phyloP scores from a whole-genome alignment of 2,329 filamentous ascomycete genomes.

The Ophiostoma quercus region DNA sequence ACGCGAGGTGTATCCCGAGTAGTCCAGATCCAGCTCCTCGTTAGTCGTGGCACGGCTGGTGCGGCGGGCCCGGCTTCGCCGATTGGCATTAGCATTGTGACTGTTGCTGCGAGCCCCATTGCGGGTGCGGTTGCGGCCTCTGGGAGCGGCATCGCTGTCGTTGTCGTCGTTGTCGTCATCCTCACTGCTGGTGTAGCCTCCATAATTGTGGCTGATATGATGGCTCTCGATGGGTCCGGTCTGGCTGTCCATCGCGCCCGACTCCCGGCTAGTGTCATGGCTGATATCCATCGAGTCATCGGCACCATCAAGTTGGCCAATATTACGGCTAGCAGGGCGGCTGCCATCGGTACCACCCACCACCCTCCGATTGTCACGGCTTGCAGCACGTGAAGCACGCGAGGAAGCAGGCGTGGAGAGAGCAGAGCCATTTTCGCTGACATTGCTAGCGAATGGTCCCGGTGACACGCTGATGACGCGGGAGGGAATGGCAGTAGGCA shows the following conservation, averaged over 20 bases:
- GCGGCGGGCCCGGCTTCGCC: neutral
- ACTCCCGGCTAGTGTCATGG: neutral
- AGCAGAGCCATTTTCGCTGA: neutral
- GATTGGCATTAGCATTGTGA: slow-evolving; percentile 10
- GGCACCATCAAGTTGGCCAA: neutral
- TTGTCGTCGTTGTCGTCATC: slow-evolving; percentile 2
- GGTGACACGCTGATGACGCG: neutral
- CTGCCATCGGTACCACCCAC: neutral
- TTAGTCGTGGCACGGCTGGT: neutral
- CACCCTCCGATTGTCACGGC: neutral
- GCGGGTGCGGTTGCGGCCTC: neutral
- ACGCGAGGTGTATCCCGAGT: slow-evolving; percentile 46
- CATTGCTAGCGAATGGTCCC: neutral
- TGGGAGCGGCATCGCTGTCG: neutral
- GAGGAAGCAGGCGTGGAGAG: neutral
- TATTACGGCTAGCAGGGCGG: neutral
- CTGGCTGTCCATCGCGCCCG: neutral
- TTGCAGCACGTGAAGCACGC: neutral
- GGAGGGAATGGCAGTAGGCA: neutral
- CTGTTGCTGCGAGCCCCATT: neutral
- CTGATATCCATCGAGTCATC: neutral
- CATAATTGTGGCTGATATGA: slow-evolving; percentile 1
- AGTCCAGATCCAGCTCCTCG: slow-evolving; percentile 34
- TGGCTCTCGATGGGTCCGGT: neutral
- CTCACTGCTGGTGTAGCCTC: slow-evolving; percentile 8